Evolutionary conservation across 176 grass and related monocot species (phyloP).

Genomic region (Lolium multiflorum): DNA sequence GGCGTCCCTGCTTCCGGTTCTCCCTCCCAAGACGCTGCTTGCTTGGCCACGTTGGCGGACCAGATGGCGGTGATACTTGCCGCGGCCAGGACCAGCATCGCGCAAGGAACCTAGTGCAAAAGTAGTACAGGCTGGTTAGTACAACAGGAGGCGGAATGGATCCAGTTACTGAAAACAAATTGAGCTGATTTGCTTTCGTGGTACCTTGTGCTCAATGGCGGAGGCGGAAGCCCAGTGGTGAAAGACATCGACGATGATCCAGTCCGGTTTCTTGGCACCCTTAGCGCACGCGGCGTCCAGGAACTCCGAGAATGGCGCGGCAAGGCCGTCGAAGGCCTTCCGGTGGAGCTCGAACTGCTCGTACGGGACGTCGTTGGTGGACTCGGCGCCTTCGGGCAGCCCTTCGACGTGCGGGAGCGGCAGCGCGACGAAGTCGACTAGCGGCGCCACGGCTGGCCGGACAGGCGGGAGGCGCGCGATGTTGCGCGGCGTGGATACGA

Average conservation of each 20-base stretch:
- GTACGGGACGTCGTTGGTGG: background rate
- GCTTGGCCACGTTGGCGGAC: background rate
- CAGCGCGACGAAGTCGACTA: background rate
- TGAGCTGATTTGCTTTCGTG: background rate
- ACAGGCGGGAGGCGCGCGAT: conserved; percentile 19
- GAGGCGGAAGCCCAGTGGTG: conserved; percentile 19
- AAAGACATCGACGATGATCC: background rate
- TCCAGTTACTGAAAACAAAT: background rate
- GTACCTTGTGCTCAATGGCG: background rate
- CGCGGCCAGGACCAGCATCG: background rate
- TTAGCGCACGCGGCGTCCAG: background rate
- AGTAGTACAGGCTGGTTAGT: background rate
- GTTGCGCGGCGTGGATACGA: conserved; percentile 15
- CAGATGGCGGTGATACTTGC: background rate
- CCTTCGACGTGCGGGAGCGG: background rate
- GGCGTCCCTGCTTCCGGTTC: background rate
- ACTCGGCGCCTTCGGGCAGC: conserved; percentile 9
- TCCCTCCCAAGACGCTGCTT: background rate
- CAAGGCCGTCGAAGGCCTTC: conserved; percentile 28
- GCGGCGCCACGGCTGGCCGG: background rate
- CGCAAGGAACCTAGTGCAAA: background rate
- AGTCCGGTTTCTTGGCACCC: background rate
- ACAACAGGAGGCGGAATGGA: background rate
- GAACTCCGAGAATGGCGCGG: background rate
- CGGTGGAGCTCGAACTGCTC: conserved; percentile 22